A percentile compares a stretch with the other conserved stretches of the same genome.
These are phyloP conservation scores for Uncinocarpus reesii DNA, from an alignment of 2,329 filamentous ascomycete genomes.

Conservation along the genomic window DNA sequence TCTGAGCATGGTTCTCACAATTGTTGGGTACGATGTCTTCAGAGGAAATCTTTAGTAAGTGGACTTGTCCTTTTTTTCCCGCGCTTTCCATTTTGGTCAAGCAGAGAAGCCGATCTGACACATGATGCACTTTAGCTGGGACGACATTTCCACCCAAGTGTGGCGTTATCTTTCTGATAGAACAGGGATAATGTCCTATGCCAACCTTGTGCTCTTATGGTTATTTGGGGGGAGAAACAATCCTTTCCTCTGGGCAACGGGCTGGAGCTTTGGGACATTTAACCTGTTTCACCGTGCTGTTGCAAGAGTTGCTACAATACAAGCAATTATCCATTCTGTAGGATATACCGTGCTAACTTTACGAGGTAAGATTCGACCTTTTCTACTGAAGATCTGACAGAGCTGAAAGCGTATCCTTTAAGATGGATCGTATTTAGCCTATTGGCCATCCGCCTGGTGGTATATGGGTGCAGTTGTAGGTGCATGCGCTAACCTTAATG, in stretches of 20 bases:
- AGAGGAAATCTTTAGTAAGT: constrained; percentile 41
- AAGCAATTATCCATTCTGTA: constrained; percentile 54
- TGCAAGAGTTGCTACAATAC: constrained; percentile 51
- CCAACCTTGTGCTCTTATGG: constrained; percentile 56
- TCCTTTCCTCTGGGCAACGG: constrained; percentile 54
- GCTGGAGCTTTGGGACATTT: constrained; percentile 58
- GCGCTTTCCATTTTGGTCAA: no score
- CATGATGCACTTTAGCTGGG: not conserved
- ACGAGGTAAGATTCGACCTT: not conserved
- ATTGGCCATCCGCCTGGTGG: constrained; percentile 17
- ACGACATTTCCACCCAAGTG: constrained; percentile 27
- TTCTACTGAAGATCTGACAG: not conserved
- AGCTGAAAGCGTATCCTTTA: constrained; percentile 1
- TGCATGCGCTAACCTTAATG: no score
- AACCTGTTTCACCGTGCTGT: constrained; percentile 59
- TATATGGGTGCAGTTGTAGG: constrained; percentile 22
- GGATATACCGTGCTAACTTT: constrained; percentile 42
- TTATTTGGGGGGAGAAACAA: constrained; percentile 60
- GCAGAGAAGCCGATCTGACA: no score
- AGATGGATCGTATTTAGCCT: constrained; percentile 14
- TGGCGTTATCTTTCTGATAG: constrained; percentile 52
- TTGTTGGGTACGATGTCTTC: constrained; percentile 38
- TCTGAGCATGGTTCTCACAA: constrained; percentile 37
- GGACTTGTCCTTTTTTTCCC: not conserved
- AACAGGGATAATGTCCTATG: constrained; percentile 53